Conservation (phyloP, 495 filamentous ascomycete genomes). For the Oleoguttula mirabilis region DNA sequence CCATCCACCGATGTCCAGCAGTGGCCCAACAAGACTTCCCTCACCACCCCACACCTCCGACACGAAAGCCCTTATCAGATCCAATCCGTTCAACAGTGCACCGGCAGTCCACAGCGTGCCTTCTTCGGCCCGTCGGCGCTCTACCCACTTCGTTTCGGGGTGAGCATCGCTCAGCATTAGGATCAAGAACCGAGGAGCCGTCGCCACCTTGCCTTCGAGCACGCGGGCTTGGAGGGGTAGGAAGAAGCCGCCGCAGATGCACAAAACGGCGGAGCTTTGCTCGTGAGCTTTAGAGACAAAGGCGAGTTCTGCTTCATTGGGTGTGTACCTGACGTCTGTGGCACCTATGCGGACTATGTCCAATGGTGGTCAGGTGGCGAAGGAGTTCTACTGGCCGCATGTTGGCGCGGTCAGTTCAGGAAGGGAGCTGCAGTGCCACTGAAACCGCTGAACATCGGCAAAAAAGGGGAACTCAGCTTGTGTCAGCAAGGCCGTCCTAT, state of each 20-base stretch:
- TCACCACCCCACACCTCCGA: slow-evolving; percentile 9
- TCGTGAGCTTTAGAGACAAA: slow-evolving; percentile 38
- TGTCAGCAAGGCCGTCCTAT: too few relatives aligned
- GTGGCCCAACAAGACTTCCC: too few relatives aligned
- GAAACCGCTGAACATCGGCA: too few relatives aligned
- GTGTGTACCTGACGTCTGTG: slow-evolving; percentile 30
- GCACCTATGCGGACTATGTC: slow-evolving; percentile 24
- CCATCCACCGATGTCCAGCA: too few relatives aligned
- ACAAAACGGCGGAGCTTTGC: slow-evolving; percentile 36
- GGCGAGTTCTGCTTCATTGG: slow-evolving; percentile 28
- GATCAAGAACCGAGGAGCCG: slow-evolving; percentile 42
- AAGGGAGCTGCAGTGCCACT: too few relatives aligned
- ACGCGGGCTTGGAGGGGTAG: slow-evolving; percentile 40
- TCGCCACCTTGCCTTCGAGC: slow-evolving; percentile 35
- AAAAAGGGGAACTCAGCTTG: too few relatives aligned
- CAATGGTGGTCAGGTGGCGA: slow-evolving; percentile 18
- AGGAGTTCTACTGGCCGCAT: background rate
- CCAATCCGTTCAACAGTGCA: slow-evolving; percentile 26
- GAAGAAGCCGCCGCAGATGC: slow-evolving; percentile 43
- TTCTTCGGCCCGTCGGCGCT: slow-evolving; percentile 40
- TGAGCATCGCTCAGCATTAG: slow-evolving; percentile 33
- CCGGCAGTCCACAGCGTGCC: slow-evolving; percentile 47
- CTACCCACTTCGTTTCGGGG: slow-evolving; percentile 35
- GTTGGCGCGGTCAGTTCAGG: background rate
- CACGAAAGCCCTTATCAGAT: slow-evolving; percentile 26